Conservation (phyloP, 1,139 yeast species). For the Pichia terricola region DNA sequence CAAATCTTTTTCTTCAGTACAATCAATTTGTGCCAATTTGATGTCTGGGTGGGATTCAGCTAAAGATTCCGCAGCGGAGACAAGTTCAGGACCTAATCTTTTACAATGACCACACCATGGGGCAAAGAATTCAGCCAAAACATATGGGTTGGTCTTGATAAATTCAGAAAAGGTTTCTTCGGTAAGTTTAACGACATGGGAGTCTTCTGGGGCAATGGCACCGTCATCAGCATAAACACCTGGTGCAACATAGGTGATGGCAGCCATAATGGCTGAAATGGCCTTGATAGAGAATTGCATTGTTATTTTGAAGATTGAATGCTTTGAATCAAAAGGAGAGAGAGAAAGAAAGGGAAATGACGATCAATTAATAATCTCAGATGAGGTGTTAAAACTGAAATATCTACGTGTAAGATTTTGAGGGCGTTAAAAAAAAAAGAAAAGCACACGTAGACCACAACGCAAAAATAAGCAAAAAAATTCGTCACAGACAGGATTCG, state of each 20-base stretch:
- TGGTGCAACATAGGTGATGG: constrained; percentile 11
- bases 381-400: no score
- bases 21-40: constrained; percentile 84
- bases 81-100: constrained; percentile 83
- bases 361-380: neutral
- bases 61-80: constrained; percentile 72
- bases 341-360: neutral
- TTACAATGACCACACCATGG: constrained; percentile 99
- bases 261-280: constrained; percentile 22
- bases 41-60: constrained; percentile 54
- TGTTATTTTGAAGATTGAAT: no score
- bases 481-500: constrained; percentile 82
- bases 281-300: constrained; percentile 21
- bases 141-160: constrained; percentile 64
- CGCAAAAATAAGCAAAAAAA: no score
- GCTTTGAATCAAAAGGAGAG: no score
- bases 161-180: constrained; percentile 54
- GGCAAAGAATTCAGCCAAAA: constrained; percentile 91
- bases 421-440: no score
- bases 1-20: constrained; percentile 76
- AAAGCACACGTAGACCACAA: no score
- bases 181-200: constrained; percentile 79
- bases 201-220: constrained; percentile 70
- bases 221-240: constrained; percentile 32
- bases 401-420: no score